Evolutionary conservation across 2,329 filamentous ascomycete species (phyloP), one percentile per base, ranked within the genome.

Genomic region (Beauveria varroae): DNA sequence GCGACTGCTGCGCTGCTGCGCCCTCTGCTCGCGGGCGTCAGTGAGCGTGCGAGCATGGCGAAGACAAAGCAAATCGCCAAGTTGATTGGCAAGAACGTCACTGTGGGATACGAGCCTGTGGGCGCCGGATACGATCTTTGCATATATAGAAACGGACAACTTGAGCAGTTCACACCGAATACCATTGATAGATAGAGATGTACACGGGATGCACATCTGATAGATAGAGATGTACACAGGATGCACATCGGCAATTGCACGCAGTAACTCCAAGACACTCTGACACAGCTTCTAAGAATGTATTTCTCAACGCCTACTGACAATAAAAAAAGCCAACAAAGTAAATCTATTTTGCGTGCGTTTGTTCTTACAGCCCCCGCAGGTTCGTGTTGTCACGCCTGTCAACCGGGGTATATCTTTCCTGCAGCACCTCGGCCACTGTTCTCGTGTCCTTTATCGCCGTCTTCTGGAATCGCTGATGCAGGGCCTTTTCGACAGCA

Each of bases 371-470:
- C 62, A 75, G 37, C 14, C 77, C 76, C 66, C 78, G 70, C 63
- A 81, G 69, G 60, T 74, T 70, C 30, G 76, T 74, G 62, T 78
- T 76, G 63, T 81, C 76, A 66, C 75, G 74, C 68, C 77, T 66
- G 47, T 78, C 75, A 63, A 81, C 70, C 0, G 78, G 78, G 65
- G 70, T 76, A 67, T 86, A 86, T 66, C 84, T 75, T 69, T 85
- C 81, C 54, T 74, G 76, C 57, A 87, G 71, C 47, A 78, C 75
- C 68, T 85, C 79, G 64, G 82, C 76, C 22, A 81, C 79, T 51
- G 75, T 80, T 73, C 80, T 80, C 63, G 77, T 74, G 64, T 77
- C 68, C 59, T 69, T 69, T 16, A 70, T 68, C 7, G 71, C 70
- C 47, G 73, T 67, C 65, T 75, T 77, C 69, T 79, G 74, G 65